Evolutionary conservation across 352 stramenopile species (phyloP).

Genomic region (Phytophthora foliorum): DNA sequence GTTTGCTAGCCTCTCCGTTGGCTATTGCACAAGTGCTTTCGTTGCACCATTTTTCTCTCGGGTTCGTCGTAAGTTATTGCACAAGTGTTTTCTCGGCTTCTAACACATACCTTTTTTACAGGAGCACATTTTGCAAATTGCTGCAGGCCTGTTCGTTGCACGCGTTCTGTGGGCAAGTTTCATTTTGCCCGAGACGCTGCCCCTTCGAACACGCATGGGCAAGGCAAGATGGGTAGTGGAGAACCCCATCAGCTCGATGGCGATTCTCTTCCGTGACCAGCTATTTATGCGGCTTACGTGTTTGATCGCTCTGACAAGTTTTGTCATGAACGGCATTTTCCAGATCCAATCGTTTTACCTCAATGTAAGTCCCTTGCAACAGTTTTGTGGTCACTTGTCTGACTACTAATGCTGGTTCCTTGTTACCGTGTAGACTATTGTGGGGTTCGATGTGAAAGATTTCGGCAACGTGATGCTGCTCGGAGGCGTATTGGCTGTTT

Average conservation of each 20-base stretch:
- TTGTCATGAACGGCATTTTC: slow-evolving; percentile 64
- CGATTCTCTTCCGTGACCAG: slow-evolving; percentile 71
- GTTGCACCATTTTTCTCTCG: slow-evolving; percentile 60
- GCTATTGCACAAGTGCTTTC: slow-evolving; percentile 65
- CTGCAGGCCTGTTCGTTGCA: slow-evolving; percentile 53
- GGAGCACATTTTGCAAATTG: slow-evolving; percentile 60
- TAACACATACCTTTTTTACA: slow-evolving; percentile 24
- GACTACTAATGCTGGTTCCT: slow-evolving; percentile 5
- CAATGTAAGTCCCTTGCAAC: slow-evolving; percentile 48
- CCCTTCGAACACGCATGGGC: slow-evolving; percentile 38
- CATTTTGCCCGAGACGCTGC: slow-evolving; percentile 70
- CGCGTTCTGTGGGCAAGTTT: slow-evolving; percentile 67
- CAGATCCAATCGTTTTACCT: slow-evolving; percentile 82
- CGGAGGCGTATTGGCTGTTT: slow-evolving; percentile 61
- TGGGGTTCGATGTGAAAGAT: slow-evolving; percentile 78
- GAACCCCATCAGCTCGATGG: slow-evolving; percentile 71
- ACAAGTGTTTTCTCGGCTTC: slow-evolving; percentile 40
- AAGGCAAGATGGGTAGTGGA: slow-evolving; percentile 46
- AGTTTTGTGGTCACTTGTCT: background rate
- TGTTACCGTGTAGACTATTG: slow-evolving; percentile 47
- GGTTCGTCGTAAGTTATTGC: slow-evolving; percentile 71
- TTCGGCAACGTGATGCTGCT: slow-evolving; percentile 69
- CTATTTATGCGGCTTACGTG: slow-evolving; percentile 73
- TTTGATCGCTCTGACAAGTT: slow-evolving; percentile 76
- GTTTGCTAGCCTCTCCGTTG: slow-evolving; percentile 62